Evolutionary conservation across 2,329 filamentous ascomycete genomes (phyloP), one percentile per base, ranked within the genome.

Genomic region (Phoma sp.): DNA sequence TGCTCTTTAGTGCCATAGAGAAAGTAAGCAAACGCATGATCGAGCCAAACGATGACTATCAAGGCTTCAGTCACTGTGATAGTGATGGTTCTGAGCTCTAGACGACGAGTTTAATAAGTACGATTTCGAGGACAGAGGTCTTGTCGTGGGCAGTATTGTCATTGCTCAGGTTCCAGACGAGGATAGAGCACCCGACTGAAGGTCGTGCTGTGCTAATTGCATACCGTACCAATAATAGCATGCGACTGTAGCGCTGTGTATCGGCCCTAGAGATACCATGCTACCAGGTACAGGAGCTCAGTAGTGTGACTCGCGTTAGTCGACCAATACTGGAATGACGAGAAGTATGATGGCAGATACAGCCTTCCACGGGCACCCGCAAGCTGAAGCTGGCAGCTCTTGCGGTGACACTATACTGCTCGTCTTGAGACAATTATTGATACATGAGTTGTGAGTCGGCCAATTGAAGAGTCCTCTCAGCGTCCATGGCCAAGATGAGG

Each of bases 251-350:
- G 36, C 33, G 50, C 15, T 38, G 35, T 41, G 40, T 39, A 24
- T 22, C 15, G 29, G 24, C 29, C 7, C 38, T 33, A 19, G 19
- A 48, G 21, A 25, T 19, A 15, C 32, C 40, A 38, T 17, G 45
- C 22, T 47, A 45, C 17, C n/a, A 39, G 46, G 31, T 43, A 37
- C 17, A 43, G 43, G 12, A 24, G 36, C 33, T 39, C 35, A 46
- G 27, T 35, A 41, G 22, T 13, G 46, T 56, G 53, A 47, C 53
- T 33, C 1, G 47, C 53, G 47, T 45, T 43, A 51, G 31, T 21
- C 10, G 5, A 25, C 13, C 41, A 24, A 40, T 17, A 29, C 10
- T 45, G 39, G 40, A 39, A 40, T 38, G 38, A 10, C 22, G 29
- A 44, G 29, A 17, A 29, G 40, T 35, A 49, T 29, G 32, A 25